Conservation (phyloP, 2,329 filamentous ascomycete species). For the Akanthomyces uredinophilus region DNA sequence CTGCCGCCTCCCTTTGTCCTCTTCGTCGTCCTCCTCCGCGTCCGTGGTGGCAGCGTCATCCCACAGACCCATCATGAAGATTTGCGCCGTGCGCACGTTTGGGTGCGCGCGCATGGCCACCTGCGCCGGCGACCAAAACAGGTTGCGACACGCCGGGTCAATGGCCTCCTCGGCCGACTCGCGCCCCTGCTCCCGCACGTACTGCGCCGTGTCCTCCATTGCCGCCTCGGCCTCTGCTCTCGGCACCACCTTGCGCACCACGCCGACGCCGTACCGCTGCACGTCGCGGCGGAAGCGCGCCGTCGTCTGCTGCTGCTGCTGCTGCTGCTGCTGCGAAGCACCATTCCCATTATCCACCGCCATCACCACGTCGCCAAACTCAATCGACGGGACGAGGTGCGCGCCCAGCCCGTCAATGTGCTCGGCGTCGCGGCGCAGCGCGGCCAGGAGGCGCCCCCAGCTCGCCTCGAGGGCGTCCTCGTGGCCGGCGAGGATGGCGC, state of each 20-base stretch:
- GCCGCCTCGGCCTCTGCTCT: slow-evolving; percentile 49
- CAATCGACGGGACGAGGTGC: slow-evolving; percentile 51
- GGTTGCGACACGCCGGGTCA: slow-evolving; percentile 65
- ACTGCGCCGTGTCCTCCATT: slow-evolving; percentile 55
- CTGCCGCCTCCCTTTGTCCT: slow-evolving; percentile 43
- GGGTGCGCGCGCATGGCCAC: slow-evolving; percentile 63
- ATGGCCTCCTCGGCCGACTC: not conserved
- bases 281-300: slow-evolving; percentile 52
- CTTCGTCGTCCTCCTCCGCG: too few relatives aligned
- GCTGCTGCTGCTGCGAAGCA: too few relatives aligned
- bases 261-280: slow-evolving; percentile 58
- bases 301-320: slow-evolving; percentile 30
- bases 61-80: slow-evolving; percentile 64
- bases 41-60: slow-evolving; percentile 29
- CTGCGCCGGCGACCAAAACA: slow-evolving; percentile 70
- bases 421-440: slow-evolving; percentile 46
- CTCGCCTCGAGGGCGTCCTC: slow-evolving; percentile 50
- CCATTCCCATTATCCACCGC: too few relatives aligned
- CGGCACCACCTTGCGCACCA: slow-evolving; percentile 61
- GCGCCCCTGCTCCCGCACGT: slow-evolving; percentile 37
- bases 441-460: slow-evolving; percentile 49
- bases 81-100: slow-evolving; percentile 57
- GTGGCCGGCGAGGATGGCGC: slow-evolving; percentile 47
- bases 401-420: slow-evolving; percentile 47
- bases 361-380: slow-evolving; percentile 44